Base-by-base conservation (phyloP, 2,329 filamentous ascomycete species). In the Colletotrichum salicis region DNA sequence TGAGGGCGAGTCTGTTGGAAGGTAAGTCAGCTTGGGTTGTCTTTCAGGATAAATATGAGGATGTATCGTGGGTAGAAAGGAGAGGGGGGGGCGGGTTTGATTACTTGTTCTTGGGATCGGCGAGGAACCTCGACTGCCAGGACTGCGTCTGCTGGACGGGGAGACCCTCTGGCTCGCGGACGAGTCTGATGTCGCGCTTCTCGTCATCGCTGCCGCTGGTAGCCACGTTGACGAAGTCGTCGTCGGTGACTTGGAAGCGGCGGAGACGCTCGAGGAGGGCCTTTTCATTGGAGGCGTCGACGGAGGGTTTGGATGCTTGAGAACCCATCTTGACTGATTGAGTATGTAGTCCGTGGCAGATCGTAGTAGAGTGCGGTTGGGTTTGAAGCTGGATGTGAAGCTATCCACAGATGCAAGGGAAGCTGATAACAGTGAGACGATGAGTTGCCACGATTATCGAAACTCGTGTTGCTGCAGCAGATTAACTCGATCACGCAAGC, bases 21-120 rank as follows among this genome's bases (percentile, higher is more conserved):
- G 41, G 8, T n/a, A n/a, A n/a, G n/a, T n/a, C n/a, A n/a, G n/a
- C n/a, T n/a, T n/a, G n/a, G n/a, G n/a, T n/a, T n/a, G n/a, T n/a
- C n/a, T n/a, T n/a, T n/a, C n/a, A n/a, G n/a, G n/a, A n/a, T n/a
- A n/a, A n/a, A n/a, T n/a, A n/a, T n/a, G n/a, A n/a, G n/a, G n/a
- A n/a, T n/a, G n/a, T n/a, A n/a, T n/a, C n/a, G n/a, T n/a, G n/a
- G n/a, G n/a, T n/a, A n/a, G n/a, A n/a, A n/a, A n/a, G n/a, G n/a
- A n/a, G n/a, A n/a, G n/a, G n/a, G n/a, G n/a, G n/a, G n/a, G n/a
- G n/a, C n/a, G n/a, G n/a, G n/a, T n/a, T n/a, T n/a, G n/a, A n/a
- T n/a, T 27, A 91, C 91, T 88, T 90, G 84, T 87, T 91, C 82
- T 90, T 90, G 22, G 91, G 88, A 77, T 93, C 90, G 58, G 87